Percentiles rank a stretch among this genome's conserved stretches.
phyloP scores from a whole-genome alignment of 108 stramenopile species.

The Skeletonema marinoi region DNA sequence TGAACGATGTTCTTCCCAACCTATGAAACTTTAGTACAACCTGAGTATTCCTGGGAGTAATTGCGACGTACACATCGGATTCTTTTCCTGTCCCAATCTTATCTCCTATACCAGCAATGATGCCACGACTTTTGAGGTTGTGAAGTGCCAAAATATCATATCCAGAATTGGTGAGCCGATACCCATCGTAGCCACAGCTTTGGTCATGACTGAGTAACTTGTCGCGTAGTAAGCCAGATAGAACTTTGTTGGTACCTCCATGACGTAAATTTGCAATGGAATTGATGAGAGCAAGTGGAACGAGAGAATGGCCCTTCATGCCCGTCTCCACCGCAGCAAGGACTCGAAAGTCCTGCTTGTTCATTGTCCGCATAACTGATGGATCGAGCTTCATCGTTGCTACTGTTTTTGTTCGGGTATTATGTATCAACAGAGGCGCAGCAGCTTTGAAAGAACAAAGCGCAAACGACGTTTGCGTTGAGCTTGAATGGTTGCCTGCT shows the following conservation, averaged over 20 bases:
- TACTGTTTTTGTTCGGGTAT: not conserved
- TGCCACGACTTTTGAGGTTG: constrained; percentile 75
- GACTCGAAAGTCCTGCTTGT: constrained; percentile 90
- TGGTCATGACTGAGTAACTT: constrained; percentile 95
- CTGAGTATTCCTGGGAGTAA: constrained; percentile 74
- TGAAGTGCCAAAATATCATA: constrained; percentile 97
- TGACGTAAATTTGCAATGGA: constrained; percentile 92
- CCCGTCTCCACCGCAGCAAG: constrained; percentile 97
- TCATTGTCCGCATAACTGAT: constrained; percentile 89
- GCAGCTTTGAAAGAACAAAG: no score
- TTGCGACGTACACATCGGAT: constrained; percentile 82
- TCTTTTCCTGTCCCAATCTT: constrained; percentile 99
- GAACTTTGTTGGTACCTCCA: constrained; percentile 92
- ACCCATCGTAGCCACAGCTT: constrained; percentile 93
- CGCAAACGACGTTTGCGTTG: no score
- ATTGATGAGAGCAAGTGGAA: constrained; percentile 89
- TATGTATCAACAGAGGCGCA: no score
- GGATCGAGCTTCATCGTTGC: constrained; percentile 89
- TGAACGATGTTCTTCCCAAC: constrained; percentile 95
- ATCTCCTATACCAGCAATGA: constrained; percentile 91
- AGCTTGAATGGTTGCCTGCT: not conserved
- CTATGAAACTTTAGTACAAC: constrained; percentile 98
- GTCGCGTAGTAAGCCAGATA: constrained; percentile 86
- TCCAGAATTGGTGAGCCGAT: constrained; percentile 93
- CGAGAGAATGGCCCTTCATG: constrained; percentile 94